Percentiles rank a stretch among this genome's conserved stretches.
phyloP scores from a whole-genome alignment of 2,329 filamentous ascomycete species.

The Neonectria ditissima region DNA sequence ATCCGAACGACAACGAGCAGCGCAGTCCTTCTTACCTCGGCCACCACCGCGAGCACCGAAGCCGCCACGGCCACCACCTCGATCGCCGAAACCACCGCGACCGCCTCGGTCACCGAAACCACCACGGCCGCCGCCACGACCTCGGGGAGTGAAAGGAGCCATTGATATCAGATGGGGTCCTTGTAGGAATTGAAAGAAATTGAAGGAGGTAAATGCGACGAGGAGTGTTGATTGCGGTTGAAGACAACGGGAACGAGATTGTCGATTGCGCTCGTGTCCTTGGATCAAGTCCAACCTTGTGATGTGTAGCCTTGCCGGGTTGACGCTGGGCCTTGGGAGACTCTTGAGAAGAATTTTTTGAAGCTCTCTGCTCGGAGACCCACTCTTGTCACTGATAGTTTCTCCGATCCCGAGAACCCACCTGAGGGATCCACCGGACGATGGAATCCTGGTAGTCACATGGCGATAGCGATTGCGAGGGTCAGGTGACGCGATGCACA shows the following conservation, averaged over 20 bases:
- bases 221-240: constrained; percentile 31
- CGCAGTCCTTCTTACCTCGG: constrained; percentile 46
- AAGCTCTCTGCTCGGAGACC: constrained; percentile 49
- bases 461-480: constrained; percentile 22
- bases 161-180: constrained; percentile 45
- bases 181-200: constrained; percentile 40
- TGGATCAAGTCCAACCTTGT: constrained; percentile 48
- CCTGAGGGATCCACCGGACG: constrained; percentile 28
- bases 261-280: constrained; percentile 43
- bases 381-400: constrained; percentile 38
- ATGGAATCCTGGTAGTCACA: constrained; percentile 34
- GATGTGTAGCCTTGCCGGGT: constrained; percentile 47
- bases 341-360: constrained; percentile 53
- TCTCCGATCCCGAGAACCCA: constrained; percentile 41
- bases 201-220: constrained; percentile 37
- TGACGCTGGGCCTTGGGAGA: constrained; percentile 42
- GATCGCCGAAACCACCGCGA: constrained; percentile 53
- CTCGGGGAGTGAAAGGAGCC: constrained; percentile 49
- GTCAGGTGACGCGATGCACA: constrained; percentile 43
- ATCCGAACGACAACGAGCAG: constrained; percentile 22
- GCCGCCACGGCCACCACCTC: constrained; percentile 47
- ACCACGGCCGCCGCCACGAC: constrained; percentile 47
- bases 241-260: constrained; percentile 34
- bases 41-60: constrained; percentile 52
- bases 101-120: constrained; percentile 46